Evolutionary conservation across 768 basidiomycete genomes (phyloP).

Genomic region (Boletus insuetus): DNA sequence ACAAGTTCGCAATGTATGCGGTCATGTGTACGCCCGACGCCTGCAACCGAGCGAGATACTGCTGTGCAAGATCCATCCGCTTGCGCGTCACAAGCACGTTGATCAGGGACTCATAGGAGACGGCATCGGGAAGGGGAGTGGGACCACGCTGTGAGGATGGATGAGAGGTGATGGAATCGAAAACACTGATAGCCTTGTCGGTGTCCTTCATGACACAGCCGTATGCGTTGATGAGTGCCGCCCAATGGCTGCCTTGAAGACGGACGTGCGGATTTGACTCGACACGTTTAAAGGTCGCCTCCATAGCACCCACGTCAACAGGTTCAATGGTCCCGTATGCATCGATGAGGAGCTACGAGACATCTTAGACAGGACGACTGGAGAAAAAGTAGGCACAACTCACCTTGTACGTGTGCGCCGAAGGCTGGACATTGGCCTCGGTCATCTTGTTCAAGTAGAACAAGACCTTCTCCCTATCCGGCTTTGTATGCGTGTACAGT

Average conservation of each 20-base stretch:
- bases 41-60: slow-evolving; percentile 62
- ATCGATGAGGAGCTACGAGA: slow-evolving; percentile 74
- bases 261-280: slow-evolving; percentile 34
- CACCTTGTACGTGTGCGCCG: slow-evolving; percentile 94
- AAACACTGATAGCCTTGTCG: slow-evolving; percentile 69
- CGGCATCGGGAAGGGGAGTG: slow-evolving; percentile 62
- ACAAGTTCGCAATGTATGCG: slow-evolving; percentile 84
- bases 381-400: slow-evolving; percentile 7
- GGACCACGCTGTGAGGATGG: slow-evolving; percentile 38
- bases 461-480: slow-evolving; percentile 73
- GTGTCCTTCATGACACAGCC: slow-evolving; percentile 80
- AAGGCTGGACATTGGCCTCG: slow-evolving; percentile 61
- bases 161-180: slow-evolving; percentile 67
- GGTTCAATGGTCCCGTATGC: slow-evolving; percentile 86
- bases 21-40: slow-evolving; percentile 77
- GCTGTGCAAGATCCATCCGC: slow-evolving; percentile 71
- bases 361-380: not conserved
- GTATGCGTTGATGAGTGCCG: slow-evolving; percentile 84
- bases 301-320: slow-evolving; percentile 69
- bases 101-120: slow-evolving; percentile 87
- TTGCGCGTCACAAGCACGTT: slow-evolving; percentile 80
- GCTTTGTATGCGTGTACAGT: slow-evolving; percentile 87
- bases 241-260: slow-evolving; percentile 64
- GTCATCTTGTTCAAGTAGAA: slow-evolving; percentile 70
- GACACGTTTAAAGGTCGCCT: slow-evolving; percentile 64